Base-by-base conservation (phyloP, 2,329 filamentous ascomycete species). In the Stagonosporopsis tanaceti region DNA sequence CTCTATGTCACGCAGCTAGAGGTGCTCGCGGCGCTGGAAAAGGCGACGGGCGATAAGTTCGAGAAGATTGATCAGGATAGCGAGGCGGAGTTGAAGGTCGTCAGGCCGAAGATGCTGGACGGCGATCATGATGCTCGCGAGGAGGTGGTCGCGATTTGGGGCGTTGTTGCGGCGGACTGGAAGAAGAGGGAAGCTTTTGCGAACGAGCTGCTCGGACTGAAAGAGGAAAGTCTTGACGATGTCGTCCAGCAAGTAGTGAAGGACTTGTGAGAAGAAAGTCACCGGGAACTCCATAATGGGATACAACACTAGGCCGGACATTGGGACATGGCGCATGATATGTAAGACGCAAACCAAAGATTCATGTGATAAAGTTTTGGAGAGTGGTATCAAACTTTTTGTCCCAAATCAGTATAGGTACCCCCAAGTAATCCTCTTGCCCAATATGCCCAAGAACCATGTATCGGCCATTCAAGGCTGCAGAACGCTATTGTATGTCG, bases 1-100 rank as follows among this genome's bases (percentile, higher is more conserved):
- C 84, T 87, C 61, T 81, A 81, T 25, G 80, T 84, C 0, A 84
- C 83, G 4, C 87, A 89, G 71, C 84, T 85, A 14, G 80, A 89
- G 65, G 73, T 90, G 1, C 69, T 89, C 3, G 72, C 71, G n/a
- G 72, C 81, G 2, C 71, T 86, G 14, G 84, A 89, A 70, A 80
- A 81, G 54, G 78, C 78, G 4, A 85, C 82, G 0, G 81, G 81
- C 1, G 69, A 76, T 7, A 81, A 81, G 56, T 88, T 82, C 75
- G 75, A 79, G 2, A 75, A 86, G 3, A 78, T 78, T 11, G 69
- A 71, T 4, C 71, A 77, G 32, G 77, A 73, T 9, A 77, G 77
- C 17, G 64, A 74, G 37, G 63, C 72, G 42, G 61, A 65, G 50
- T 17, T 76, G 35, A 55, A 59, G 17, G 54, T 63, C 14, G 55